Evolutionary conservation across 257 asterid genomes (phyloP).

Genomic region (Haberlea rhodopensis): DNA sequence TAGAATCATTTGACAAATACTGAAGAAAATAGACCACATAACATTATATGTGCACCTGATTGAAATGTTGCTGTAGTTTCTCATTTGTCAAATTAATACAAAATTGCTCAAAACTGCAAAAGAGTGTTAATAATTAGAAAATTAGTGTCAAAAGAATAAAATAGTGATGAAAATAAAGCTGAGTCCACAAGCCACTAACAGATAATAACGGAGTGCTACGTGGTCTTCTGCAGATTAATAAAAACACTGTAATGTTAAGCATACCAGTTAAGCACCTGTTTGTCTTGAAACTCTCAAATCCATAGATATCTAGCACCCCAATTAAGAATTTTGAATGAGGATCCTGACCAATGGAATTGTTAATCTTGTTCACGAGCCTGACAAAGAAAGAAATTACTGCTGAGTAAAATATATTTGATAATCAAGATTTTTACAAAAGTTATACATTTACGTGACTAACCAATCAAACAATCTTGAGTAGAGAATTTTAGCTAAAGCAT

Average conservation of each 20-base stretch:
- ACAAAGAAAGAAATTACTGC: conserved; percentile 24
- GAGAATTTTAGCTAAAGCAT: conserved; percentile 76
- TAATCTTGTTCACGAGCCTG: conserved; percentile 91
- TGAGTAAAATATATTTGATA: conserved; percentile 10
- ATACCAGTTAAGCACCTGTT: conserved; percentile 99
- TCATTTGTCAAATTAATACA: conserved; percentile 93
- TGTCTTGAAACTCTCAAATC: conserved; percentile 97
- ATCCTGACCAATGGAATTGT: conserved; percentile 88
- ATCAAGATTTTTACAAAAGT: conserved; percentile 4
- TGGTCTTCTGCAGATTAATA: conserved; percentile 41
- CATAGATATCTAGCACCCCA: conserved; percentile 94
- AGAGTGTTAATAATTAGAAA: conserved; percentile 22
- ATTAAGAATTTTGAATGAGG: conserved; percentile 62
- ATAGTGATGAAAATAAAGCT: conserved; percentile 1
- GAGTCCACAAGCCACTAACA: conserved; percentile 13
- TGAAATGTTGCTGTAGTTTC: conserved; percentile 94
- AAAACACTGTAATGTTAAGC: conserved; percentile 68
- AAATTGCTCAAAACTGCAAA: conserved; percentile 92
- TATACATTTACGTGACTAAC: conserved; percentile 38
- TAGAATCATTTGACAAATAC: not conserved
- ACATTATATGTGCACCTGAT: conserved; percentile 59
- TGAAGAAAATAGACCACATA: conserved; percentile 2
- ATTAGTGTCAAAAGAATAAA: not conserved
- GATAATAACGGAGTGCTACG: conserved; percentile 28
- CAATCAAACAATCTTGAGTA: conserved; percentile 87